Base-by-base conservation (phyloP, 345 rosid species). In the Ricinus communis region DNA sequence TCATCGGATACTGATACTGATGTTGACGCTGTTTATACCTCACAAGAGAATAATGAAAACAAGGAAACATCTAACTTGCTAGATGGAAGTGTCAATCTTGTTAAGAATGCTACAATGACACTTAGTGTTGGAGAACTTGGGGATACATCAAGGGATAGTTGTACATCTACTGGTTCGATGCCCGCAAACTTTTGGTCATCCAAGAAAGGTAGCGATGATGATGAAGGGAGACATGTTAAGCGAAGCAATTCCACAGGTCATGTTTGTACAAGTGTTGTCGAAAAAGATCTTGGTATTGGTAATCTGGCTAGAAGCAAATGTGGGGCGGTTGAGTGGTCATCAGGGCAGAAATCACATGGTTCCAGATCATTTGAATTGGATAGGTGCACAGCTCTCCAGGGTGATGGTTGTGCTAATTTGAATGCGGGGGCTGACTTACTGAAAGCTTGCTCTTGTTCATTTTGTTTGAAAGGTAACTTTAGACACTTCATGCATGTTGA, bases 391-490 rank as follows among this genome's bases (percentile, higher is more conserved):
- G 69, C 75, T 25, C 79, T 81, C 56, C 73, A 85, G 76, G 75
- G 40, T 22, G 75, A 79, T 59, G 84, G 53, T 56, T 58, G 72
- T 73, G 81, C 43, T 47, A 80, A 83, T 78, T 73, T 69, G 69
- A 74, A 74, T 58, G 60, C 68, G 8, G 81, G 68, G 40, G 82
- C 77, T 66, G 91, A 85, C 70, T 63, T 79, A 79, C 84, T 89
- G 16, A 87, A 82, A 33, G 71, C 85, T 24, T 95, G 98, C 78
- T 82, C 89, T 58, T 94, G 97, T 71, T 87, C 93, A 5, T 88
- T 91, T 85, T 92, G 99, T 78, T 78, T 83, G 79, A 89, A 87
- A 87, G 99, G 97, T 94, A 55, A 74, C 36, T 31, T 21, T 49
- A 21, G 21, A 40, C 10, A 24, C 59, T 56, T 45, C 5, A 13